A percentile compares a stretch with the other conserved stretches of the same genome.
These are phyloP conservation scores for Gentiana macrophylla DNA, from an alignment of 257 asterid species.

Conservation along the genomic window DNA sequence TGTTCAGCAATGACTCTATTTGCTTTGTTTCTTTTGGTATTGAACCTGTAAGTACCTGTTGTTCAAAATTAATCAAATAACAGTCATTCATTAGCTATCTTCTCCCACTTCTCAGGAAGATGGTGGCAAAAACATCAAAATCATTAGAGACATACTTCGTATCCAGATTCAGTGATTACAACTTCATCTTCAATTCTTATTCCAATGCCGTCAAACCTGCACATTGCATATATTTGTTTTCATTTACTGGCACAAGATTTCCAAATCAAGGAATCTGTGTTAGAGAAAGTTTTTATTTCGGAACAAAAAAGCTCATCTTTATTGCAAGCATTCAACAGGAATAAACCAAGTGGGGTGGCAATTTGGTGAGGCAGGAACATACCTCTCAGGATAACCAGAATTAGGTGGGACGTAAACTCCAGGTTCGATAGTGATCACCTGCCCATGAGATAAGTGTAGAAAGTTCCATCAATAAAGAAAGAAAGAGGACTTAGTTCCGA, in stretches of 20 bases:
- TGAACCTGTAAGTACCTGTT: constrained; percentile 88
- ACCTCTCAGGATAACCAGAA: constrained; percentile 76
- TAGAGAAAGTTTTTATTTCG: not conserved
- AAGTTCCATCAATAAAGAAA: not conserved
- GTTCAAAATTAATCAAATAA: not conserved
- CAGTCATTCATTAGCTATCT: not conserved
- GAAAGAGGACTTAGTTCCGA: not conserved
- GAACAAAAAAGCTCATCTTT: too few species aligned
- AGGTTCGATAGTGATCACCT: constrained; percentile 97
- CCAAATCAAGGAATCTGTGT: not conserved
- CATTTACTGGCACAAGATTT: too few species aligned
- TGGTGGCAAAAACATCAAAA: not conserved
- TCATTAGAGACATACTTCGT: constrained; percentile 44
- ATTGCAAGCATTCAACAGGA: not conserved
- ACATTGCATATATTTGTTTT: not conserved
- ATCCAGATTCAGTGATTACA: constrained; percentile 86
- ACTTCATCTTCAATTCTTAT: constrained; percentile 95
- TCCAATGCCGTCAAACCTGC: constrained; percentile 84
- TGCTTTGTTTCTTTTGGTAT: constrained; percentile 70
- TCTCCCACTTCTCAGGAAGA: too few species aligned
- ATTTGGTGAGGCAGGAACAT: constrained; percentile 15
- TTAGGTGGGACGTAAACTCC: constrained; percentile 77
- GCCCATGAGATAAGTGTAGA: constrained; percentile 14
- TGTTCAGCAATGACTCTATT: constrained; percentile 63
- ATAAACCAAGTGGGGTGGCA: not conserved